Conservation (phyloP, 805 yeast species). For the Cyberlindnera sargentensis region DNA sequence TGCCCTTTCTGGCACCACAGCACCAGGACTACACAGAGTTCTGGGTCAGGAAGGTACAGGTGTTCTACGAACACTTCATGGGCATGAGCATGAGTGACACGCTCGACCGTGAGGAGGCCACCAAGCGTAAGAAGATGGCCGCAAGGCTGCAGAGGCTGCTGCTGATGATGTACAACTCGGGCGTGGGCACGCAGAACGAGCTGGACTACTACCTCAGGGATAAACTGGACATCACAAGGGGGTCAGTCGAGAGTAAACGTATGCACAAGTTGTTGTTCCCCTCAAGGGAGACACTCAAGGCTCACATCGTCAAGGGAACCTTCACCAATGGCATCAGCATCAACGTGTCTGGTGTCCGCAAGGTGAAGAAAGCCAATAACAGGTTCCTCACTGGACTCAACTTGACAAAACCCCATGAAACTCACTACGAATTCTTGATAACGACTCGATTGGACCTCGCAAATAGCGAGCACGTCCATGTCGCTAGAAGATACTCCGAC, state of each 20-base stretch:
- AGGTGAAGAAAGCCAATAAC: conserved; percentile 23
- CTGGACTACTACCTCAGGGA: conserved; percentile 35
- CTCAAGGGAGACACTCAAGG: conserved; percentile 31
- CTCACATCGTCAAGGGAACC: conserved; percentile 25
- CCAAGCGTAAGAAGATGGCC: conserved; percentile 60
- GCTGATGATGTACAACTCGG: conserved; percentile 66
- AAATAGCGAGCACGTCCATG: conserved; percentile 20
- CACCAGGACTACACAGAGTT: conserved; percentile 46
- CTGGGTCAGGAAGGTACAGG: conserved; percentile 77
- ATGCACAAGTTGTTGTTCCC: conserved; percentile 32
- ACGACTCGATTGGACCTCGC: conserved; percentile 15
- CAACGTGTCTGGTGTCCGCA: conserved; percentile 62
- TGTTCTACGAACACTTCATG: conserved; percentile 74
- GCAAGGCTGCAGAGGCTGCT: conserved; percentile 56
- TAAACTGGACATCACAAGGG: conserved; percentile 23
- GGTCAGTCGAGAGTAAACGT: conserved; percentile 24
- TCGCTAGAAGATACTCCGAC: conserved; percentile 59
- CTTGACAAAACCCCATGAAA: conserved; percentile 15
- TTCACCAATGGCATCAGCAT: conserved; percentile 51
- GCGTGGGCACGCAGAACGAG: conserved; percentile 58
- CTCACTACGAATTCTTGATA: conserved; percentile 19
- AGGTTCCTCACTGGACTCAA: conserved; percentile 19
- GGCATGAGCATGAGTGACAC: conserved; percentile 63
- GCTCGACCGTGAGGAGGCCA: conserved; percentile 67
- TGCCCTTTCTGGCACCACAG: conserved; percentile 61